A percentile compares a stretch with the other conserved stretches of the same genome.
These are phyloP conservation scores for Encephalitozoon romaleae DNA, from an alignment of 371 early-diverging fungal species.

Conservation along the genomic window DNA sequence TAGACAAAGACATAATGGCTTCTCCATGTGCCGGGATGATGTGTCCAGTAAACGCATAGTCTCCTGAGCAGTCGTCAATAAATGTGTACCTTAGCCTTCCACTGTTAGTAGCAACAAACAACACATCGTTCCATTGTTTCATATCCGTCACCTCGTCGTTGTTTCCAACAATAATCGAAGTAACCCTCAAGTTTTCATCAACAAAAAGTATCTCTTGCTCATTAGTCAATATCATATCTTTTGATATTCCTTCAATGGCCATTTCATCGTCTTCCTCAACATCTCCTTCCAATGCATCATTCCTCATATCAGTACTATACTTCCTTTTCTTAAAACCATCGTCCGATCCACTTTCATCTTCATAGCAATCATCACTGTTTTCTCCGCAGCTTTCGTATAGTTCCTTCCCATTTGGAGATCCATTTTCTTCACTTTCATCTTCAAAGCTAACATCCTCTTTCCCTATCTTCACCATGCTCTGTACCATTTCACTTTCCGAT, in stretches of 20 bases:
- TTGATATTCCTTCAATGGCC: not conserved
- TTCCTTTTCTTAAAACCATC: not conserved
- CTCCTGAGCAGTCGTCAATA: not conserved
- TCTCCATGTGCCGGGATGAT: constrained; percentile 8
- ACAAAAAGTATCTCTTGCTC: constrained; percentile 3
- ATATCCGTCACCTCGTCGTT: constrained; percentile 25
- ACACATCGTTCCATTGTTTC: not conserved
- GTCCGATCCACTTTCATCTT: not conserved
- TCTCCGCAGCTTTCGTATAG: not conserved
- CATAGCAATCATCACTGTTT: not conserved
- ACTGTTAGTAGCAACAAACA: constrained; percentile 26
- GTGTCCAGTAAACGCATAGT: not conserved
- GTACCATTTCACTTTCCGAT: not conserved
- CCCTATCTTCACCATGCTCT: not conserved
- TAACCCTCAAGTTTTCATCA: not conserved
- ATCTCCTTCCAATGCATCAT: not conserved
- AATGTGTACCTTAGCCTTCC: constrained; percentile 17
- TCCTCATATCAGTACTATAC: not conserved
- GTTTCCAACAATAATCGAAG: constrained; percentile 1
- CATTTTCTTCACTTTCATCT: not conserved
- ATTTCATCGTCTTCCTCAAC: not conserved
- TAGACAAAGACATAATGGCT: constrained; percentile 4
- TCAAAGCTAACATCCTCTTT: not conserved
- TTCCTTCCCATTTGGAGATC: not conserved
- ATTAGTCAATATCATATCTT: not conserved